These are phyloP conservation scores for Phialemoniopsis sp. DNA, from an alignment of 2,329 filamentous ascomycete species.

Conservation along the genomic window DNA sequence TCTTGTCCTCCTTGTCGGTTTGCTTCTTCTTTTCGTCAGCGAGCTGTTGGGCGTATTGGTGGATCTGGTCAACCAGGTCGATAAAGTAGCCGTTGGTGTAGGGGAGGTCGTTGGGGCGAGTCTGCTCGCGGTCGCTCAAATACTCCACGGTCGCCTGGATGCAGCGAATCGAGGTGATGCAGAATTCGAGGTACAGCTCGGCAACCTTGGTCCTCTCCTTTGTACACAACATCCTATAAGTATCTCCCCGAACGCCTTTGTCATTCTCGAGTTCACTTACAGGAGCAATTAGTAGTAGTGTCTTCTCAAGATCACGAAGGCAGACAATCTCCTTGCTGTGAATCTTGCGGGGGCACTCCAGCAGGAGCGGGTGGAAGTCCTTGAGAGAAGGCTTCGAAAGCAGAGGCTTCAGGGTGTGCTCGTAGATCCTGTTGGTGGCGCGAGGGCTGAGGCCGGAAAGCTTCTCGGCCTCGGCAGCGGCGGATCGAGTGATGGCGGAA, in stretches of 20 bases:
- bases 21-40: slow-evolving; percentile 68
- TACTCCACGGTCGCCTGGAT: slow-evolving; percentile 85
- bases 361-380: slow-evolving; percentile 75
- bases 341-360: slow-evolving; percentile 75
- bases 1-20: slow-evolving; percentile 46
- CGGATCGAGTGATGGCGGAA: slow-evolving; percentile 60
- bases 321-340: slow-evolving; percentile 82
- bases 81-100: slow-evolving; percentile 97
- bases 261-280: slow-evolving; percentile 64
- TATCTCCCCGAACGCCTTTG: slow-evolving; percentile 55
- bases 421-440: slow-evolving; percentile 74
- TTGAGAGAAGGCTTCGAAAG: slow-evolving; percentile 69
- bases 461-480: slow-evolving; percentile 42
- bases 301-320: slow-evolving; percentile 92
- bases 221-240: slow-evolving; percentile 66
- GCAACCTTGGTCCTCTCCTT: slow-evolving; percentile 76
- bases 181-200: slow-evolving; percentile 76
- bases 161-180: slow-evolving; percentile 84
- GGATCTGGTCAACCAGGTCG: slow-evolving; percentile 91
- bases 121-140: slow-evolving; percentile 81
- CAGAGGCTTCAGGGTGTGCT: slow-evolving; percentile 74
- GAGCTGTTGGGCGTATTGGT: slow-evolving; percentile 82
- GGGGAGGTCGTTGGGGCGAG: slow-evolving; percentile 77
- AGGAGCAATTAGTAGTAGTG: slow-evolving; percentile 82
- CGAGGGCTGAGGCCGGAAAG: slow-evolving; percentile 61